Base-by-base conservation (phyloP, 805 yeast species). In the Starmerella lactis-condensi region DNA sequence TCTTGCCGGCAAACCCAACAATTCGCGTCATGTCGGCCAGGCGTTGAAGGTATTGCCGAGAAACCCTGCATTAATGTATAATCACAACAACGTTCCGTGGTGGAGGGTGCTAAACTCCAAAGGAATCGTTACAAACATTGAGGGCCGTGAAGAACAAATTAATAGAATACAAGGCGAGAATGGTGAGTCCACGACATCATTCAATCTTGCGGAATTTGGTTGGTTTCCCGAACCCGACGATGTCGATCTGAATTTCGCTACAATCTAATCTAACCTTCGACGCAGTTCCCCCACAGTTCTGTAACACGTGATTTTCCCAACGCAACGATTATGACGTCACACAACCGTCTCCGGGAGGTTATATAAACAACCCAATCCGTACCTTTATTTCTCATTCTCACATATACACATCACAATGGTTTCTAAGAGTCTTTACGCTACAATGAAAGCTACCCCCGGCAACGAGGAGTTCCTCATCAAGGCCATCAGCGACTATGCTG, bases 1-100 rank as follows among this genome's bases (percentile, higher is more conserved):
- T 37, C 51, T 75, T 7, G 57, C 74, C 0, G 64, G 62, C 19
- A 57, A 62, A 30, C 89, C 92, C 0, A 63, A 57, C 30, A 72
- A 75, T 40, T 61, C 89, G 1, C 57, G 92, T 5, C 81, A 69
- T 37, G 89, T 76, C 1, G 92, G 92, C 0, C 62, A 64, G 20
- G 66, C 82, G 0, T 53, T 77, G 36, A 77, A 76, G 50, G 56
- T 64, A 28, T 56, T 69, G 10, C 59, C 61, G 20, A 38, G 32
- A 6, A 30, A 38, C 32, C 28, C 34, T 3, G 33, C 23, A n/a
- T 39, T 36, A 5, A 43, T 41, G 21, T 52, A 52, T 40, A 51
- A 54, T 32, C 30, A 44, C 7, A 50, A 41, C 2, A 55, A 54
- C 7, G 63, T 75, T 10, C 85, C 85, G 4, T 77, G 91, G 91